A percentile compares a stretch with the other conserved stretches of the same genome.
Evolutionary conservation across 2,329 filamentous ascomycete genomes (phyloP).

Genomic region (Penicillium sp.): DNA sequence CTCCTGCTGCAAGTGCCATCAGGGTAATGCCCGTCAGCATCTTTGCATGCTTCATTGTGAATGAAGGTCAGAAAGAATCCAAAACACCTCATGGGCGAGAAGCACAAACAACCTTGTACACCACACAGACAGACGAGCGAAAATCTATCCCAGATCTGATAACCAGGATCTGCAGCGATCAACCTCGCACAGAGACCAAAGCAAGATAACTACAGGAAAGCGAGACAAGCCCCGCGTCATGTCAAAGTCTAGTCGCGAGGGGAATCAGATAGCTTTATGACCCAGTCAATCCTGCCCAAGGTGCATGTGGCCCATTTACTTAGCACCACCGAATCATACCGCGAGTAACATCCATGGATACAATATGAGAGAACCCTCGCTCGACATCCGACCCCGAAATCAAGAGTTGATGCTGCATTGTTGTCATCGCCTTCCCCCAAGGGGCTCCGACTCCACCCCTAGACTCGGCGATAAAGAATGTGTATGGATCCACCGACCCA

Average conservation of each 20-base stretch:
- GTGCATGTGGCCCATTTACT: background rate
- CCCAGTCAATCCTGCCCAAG: background rate
- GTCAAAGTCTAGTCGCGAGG: background rate
- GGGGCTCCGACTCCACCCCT: background rate
- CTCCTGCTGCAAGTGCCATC: conserved; percentile 11
- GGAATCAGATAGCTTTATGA: background rate
- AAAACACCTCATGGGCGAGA: background rate
- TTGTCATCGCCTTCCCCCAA: background rate
- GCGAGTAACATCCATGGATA: background rate
- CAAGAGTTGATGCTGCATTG: background rate
- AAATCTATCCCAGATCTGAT: background rate
- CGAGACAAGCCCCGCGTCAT: background rate
- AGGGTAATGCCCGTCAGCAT: conserved; percentile 16
- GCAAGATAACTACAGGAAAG: background rate
- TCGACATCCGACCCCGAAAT: background rate
- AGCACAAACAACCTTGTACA: background rate
- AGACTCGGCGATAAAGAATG: background rate
- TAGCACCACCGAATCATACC: background rate
- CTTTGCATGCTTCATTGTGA: conserved; percentile 6
- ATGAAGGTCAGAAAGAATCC: background rate
- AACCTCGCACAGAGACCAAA: background rate
- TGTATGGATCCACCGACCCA: background rate
- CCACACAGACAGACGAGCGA: background rate
- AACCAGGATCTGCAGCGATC: background rate
- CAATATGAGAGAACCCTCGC: background rate